These are phyloP conservation scores for Allomyces arbusculus DNA, from an alignment of 192 early-diverging fungal species.

Conservation along the genomic window DNA sequence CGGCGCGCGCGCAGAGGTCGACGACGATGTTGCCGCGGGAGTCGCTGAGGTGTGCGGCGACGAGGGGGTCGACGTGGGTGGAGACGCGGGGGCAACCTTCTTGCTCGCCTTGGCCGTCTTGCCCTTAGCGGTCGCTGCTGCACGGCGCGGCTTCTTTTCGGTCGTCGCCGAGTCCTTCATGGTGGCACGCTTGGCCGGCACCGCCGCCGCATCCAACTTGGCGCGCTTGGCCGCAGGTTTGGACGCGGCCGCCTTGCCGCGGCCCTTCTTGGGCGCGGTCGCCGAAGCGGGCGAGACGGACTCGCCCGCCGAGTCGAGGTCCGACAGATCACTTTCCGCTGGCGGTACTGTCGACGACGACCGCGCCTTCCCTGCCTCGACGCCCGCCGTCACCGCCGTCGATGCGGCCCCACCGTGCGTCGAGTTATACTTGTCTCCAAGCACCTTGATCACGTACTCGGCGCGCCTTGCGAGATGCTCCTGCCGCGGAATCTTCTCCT, in stretches of 20 bases:
- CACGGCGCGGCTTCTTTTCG: too few species aligned
- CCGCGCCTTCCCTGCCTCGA: conserved; percentile 1
- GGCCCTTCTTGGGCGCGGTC: neutral
- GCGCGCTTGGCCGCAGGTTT: too few species aligned
- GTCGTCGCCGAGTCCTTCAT: too few species aligned
- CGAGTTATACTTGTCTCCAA: conserved; percentile 30
- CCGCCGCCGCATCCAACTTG: too few species aligned
- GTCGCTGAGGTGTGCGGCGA: too few species aligned
- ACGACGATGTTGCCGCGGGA: too few species aligned
- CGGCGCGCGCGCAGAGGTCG: too few species aligned
- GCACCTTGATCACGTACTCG: conserved; percentile 72
- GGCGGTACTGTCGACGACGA: conserved; percentile 8
- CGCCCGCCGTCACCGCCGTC: conserved; percentile 20
- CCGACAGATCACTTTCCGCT: conserved; percentile 4
- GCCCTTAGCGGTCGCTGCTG: conserved; percentile 4
- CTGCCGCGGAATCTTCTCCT: conserved; percentile 49
- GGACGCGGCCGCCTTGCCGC: neutral
- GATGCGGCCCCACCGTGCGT: too few species aligned
- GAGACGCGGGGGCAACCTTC: neutral
- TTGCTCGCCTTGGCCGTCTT: conserved; percentile 1
- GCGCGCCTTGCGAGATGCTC: conserved; percentile 69
- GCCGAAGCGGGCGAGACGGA: neutral
- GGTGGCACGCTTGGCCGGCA: too few species aligned
- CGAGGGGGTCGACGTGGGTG: too few species aligned
- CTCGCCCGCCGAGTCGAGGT: neutral